Evolutionary conservation across 2,329 filamentous ascomycete genomes (phyloP).

Genomic region (Fusarium sulawesiense): DNA sequence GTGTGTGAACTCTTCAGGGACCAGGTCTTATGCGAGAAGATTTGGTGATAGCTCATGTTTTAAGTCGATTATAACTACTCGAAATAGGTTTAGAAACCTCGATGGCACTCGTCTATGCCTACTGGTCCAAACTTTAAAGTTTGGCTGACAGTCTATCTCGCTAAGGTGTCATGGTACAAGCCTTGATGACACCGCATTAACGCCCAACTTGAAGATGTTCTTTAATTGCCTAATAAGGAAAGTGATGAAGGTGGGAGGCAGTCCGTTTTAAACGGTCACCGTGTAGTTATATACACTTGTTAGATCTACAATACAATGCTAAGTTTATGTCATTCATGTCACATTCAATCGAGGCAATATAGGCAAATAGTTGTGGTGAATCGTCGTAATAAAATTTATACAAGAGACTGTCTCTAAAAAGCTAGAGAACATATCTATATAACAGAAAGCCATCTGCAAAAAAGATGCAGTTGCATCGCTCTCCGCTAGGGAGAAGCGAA

Average conservation of each 20-base stretch:
- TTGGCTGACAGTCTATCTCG: not conserved
- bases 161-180: not conserved
- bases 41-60: conserved; percentile 10
- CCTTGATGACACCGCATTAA: not conserved
- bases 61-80: not conserved
- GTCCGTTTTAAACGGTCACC: too few species aligned
- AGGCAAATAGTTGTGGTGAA: not conserved
- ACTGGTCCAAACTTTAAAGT: not conserved
- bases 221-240: not conserved
- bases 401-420: conserved; percentile 40
- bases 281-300: too few species aligned
- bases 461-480: conserved; percentile 29
- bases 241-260: not conserved
- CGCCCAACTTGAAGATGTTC: not conserved
- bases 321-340: not conserved
- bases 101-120: not conserved
- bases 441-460: conserved; percentile 42
- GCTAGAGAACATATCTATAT: conserved; percentile 43
- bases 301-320: not conserved
- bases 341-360: not conserved
- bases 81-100: not conserved
- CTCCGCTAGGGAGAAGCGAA: conserved; percentile 35
- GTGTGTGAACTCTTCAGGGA: conserved; percentile 14
- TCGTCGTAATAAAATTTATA: conserved; percentile 44
- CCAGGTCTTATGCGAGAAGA: conserved; percentile 10